Conservation (phyloP, 208 protist species). For the Leptomonas pyrrhocoris region DNA sequence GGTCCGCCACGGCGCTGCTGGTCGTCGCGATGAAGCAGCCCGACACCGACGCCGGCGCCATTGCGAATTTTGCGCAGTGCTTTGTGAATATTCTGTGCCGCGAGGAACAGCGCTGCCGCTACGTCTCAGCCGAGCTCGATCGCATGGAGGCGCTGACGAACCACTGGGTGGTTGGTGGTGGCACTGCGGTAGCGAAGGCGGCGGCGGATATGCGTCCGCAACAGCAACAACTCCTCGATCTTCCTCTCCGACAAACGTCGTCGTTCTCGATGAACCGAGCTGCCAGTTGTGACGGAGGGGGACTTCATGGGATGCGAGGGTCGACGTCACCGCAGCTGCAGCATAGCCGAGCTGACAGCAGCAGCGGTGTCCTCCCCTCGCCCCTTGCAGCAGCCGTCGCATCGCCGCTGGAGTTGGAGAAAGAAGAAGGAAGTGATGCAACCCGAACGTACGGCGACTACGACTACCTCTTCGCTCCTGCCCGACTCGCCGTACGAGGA, state of each 20-base stretch:
- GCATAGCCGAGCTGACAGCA: neutral
- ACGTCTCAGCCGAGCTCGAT: constrained; percentile 60
- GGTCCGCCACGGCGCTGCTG: constrained; percentile 43
- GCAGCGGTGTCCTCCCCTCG: neutral
- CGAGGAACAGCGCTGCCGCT: constrained; percentile 63
- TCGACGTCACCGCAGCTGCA: neutral
- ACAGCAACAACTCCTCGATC: constrained; percentile 1
- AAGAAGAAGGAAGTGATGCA: neutral
- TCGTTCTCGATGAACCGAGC: too few species aligned
- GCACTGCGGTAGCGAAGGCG: constrained; percentile 25
- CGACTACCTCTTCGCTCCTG: constrained; percentile 27
- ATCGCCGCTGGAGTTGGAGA: neutral
- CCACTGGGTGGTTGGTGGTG: constrained; percentile 35
- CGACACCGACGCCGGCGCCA: constrained; percentile 60
- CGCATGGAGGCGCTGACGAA: constrained; percentile 51
- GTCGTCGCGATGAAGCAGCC: constrained; percentile 75
- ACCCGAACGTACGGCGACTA: constrained; percentile 4
- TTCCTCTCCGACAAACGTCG: neutral
- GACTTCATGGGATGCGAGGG: neutral
- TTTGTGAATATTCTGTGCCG: constrained; percentile 83
- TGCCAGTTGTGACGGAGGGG: neutral
- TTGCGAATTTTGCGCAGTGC: constrained; percentile 79
- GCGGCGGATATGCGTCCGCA: constrained; percentile 14
- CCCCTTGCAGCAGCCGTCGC: neutral
- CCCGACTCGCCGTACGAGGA: constrained; percentile 1